A percentile compares a stretch with the other conserved stretches of the same genome.
These are phyloP conservation scores for Centaurea solstitialis DNA, from an alignment of 129 eudicot genomes.

Conservation along the genomic window DNA sequence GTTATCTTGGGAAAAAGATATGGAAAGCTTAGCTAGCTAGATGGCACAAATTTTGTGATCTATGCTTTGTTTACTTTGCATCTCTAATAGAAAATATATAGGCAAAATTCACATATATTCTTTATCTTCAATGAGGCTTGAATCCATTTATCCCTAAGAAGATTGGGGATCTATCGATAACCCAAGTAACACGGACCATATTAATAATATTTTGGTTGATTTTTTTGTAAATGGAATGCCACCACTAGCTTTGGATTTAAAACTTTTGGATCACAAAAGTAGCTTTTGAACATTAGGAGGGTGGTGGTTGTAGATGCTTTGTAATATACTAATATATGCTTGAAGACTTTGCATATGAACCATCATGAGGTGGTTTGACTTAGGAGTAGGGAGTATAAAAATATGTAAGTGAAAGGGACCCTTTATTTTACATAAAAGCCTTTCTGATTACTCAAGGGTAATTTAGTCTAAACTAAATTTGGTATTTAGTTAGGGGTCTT, in stretches of 20 bases:
- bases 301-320: neutral
- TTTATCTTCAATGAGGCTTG: neutral
- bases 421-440: neutral
- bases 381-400: neutral
- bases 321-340: neutral
- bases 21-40: neutral
- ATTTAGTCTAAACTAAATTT: neutral
- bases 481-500: neutral
- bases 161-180: too few species aligned
- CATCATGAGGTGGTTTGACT: neutral
- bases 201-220: neutral
- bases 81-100: neutral
- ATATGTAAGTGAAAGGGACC: too few species aligned
- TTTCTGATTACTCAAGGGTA: neutral
- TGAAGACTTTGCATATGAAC: neutral
- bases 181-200: neutral
- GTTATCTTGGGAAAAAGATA: neutral
- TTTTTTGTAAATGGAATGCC: neutral
- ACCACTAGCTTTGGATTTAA: neutral
- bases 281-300: neutral
- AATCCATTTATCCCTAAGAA: neutral
- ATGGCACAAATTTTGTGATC: neutral
- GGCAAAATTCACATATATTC: neutral
- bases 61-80: too few species aligned
- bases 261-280: neutral